Evolutionary conservation across 108 stramenopile species (phyloP).

Genomic region (Cyclotella cryptica): DNA sequence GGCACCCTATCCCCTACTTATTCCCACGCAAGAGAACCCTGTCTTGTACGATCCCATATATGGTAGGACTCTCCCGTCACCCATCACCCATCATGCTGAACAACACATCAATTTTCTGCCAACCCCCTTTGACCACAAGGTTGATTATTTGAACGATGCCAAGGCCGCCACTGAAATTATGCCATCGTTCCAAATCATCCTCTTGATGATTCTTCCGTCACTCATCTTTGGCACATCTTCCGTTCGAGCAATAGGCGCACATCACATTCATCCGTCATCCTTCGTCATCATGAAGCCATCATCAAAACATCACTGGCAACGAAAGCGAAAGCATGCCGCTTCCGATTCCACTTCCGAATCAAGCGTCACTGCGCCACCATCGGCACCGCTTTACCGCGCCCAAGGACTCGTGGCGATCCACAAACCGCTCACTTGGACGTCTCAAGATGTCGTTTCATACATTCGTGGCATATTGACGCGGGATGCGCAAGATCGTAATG

Average conservation of each 20-base stretch:
- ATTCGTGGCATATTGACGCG: constrained; percentile 74
- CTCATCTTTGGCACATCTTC: background rate
- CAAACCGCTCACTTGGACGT: constrained; percentile 95
- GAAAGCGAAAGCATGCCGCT: background rate
- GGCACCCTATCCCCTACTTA: no score
- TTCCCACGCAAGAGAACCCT: no score
- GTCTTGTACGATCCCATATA: no score
- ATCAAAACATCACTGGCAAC: constrained; percentile 11
- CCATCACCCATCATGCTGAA: no score
- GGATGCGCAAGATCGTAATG: constrained; percentile 73
- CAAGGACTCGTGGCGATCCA: constrained; percentile 89
- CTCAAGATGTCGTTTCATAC: constrained; percentile 84
- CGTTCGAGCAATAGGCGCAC: background rate
- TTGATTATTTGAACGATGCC: no score
- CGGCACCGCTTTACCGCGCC: constrained; percentile 61
- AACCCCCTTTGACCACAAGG: no score
- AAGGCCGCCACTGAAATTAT: no score
- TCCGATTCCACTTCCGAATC: background rate
- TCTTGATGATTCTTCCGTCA: background rate
- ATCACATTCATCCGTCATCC: background rate
- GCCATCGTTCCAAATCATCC: background rate
- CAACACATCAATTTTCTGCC: no score
- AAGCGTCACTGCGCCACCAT: background rate
- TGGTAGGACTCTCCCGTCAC: no score
- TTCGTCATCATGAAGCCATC: background rate